phyloP scores from a whole-genome alignment of 2,329 filamentous ascomycete species.

The Aspergillus fijiensis region DNA sequence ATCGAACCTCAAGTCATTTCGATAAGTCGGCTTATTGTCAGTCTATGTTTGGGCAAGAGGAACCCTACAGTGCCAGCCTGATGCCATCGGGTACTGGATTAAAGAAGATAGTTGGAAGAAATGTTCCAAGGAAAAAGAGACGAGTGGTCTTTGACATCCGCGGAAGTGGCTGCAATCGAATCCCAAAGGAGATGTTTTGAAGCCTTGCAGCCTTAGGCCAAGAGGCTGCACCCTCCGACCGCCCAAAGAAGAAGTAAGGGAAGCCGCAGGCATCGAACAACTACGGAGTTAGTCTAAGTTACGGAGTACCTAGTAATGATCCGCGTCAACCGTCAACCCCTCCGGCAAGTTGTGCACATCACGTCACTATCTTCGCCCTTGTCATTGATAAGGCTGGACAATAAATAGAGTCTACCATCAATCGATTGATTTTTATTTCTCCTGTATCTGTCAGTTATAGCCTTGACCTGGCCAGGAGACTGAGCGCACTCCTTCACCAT shows the following conservation, averaged over 20 bases:
- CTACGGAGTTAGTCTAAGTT: too few relatives aligned
- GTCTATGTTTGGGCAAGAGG: background rate
- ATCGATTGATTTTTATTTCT: background rate
- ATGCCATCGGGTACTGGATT: background rate
- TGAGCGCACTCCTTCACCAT: background rate
- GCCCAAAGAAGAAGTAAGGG: slow-evolving; percentile 10
- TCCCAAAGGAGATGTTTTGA: background rate
- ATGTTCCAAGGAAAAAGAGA: too few relatives aligned
- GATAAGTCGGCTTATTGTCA: background rate
- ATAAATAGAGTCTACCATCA: background rate
- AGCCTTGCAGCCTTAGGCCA: slow-evolving; percentile 14
- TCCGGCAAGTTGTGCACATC: background rate
- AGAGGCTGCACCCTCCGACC: slow-evolving; percentile 12
- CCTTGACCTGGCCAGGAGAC: background rate
- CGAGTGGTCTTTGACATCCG: too few relatives aligned
- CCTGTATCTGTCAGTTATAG: background rate
- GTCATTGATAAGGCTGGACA: background rate
- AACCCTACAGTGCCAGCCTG: background rate
- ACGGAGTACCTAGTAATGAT: background rate
- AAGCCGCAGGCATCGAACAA: background rate
- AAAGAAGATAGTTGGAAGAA: background rate
- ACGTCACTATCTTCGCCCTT: background rate
- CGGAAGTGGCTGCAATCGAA: background rate
- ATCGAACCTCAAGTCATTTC: background rate
- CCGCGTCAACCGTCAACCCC: background rate